These are phyloP conservation scores for Canavalia ensiformis DNA, from an alignment of 306 rosid species.

Conservation along the genomic window DNA sequence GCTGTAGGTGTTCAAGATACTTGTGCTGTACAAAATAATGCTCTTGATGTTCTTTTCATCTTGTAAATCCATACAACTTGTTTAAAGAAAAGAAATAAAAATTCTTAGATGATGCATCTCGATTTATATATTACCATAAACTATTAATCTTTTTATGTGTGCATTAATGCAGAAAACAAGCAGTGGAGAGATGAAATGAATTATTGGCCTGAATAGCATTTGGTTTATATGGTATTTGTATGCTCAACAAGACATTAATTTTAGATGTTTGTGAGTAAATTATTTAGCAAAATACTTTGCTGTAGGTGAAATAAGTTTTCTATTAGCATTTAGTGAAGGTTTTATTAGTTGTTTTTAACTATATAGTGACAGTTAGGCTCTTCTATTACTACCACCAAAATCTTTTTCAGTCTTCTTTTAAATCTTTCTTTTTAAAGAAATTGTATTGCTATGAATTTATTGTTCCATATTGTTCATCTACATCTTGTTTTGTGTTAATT, in stretches of 20 bases:
- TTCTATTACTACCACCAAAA: neutral
- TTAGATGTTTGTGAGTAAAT: neutral
- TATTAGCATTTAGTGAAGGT: neutral
- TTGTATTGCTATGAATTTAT: neutral
- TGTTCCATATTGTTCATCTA: neutral
- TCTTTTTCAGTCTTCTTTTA: neutral
- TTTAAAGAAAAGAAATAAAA: neutral
- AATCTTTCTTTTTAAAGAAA: neutral
- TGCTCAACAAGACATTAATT: neutral
- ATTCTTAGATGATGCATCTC: neutral
- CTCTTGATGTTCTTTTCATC: neutral
- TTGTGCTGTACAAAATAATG: neutral
- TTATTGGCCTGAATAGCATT: neutral
- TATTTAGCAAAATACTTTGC: constrained; percentile 4
- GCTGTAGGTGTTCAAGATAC: neutral
- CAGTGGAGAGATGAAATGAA: neutral
- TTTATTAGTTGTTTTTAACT: neutral
- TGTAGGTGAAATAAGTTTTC: constrained; percentile 1
- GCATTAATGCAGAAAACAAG: constrained; percentile 2
- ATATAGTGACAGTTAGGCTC: neutral
- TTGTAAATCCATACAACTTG: neutral
- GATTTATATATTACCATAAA: neutral
- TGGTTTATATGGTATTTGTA: constrained; percentile 10
- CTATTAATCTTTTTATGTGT: neutral
- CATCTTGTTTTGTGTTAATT: constrained; percentile 4